A percentile compares a stretch with the other conserved stretches of the same genome.
These are phyloP conservation scores for Tillandsia leiboldiana DNA, from an alignment of 176 grass and related monocot genomes.

Conservation along the genomic window DNA sequence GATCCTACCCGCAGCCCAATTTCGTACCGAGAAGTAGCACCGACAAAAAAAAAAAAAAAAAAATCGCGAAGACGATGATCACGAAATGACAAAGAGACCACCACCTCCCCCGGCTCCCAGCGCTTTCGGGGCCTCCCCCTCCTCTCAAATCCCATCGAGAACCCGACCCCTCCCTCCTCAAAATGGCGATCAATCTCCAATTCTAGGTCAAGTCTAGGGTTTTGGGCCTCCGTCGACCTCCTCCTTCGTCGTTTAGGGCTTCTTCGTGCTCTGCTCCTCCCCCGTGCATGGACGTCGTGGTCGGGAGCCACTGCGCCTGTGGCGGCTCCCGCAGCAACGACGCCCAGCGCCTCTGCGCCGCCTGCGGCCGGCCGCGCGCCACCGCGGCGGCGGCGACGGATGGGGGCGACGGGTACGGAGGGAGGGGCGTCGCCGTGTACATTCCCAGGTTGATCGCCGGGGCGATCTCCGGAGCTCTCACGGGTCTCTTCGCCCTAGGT, in stretches of 20 bases:
- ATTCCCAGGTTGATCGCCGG: conserved; percentile 42
- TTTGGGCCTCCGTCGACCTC: too few species aligned
- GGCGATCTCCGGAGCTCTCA: conserved; percentile 57
- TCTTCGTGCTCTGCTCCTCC: too few species aligned
- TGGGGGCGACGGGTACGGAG: conserved; percentile 11
- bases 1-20: too few species aligned
- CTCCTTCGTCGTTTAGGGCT: too few species aligned
- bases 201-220: too few species aligned
- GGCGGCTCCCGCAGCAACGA: neutral
- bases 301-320: neutral
- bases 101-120: neutral
- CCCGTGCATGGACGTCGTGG: conserved; percentile 31
- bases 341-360: neutral
- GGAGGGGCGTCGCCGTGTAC: conserved; percentile 21
- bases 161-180: too few species aligned
- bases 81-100: too few species aligned
- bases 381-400: neutral
- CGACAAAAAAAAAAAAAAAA: too few species aligned
- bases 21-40: too few species aligned
- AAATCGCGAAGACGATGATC: too few species aligned
- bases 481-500: conserved; percentile 57
- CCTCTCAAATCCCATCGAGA: neutral
- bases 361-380: neutral
- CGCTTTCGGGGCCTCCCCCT: conserved; percentile 14
- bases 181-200: too few species aligned